Percentiles rank a stretch among this genome's conserved stretches.
Evolutionary conservation across 192 early-diverging fungal species (phyloP).

Genomic region (Physocladia obscura): DNA sequence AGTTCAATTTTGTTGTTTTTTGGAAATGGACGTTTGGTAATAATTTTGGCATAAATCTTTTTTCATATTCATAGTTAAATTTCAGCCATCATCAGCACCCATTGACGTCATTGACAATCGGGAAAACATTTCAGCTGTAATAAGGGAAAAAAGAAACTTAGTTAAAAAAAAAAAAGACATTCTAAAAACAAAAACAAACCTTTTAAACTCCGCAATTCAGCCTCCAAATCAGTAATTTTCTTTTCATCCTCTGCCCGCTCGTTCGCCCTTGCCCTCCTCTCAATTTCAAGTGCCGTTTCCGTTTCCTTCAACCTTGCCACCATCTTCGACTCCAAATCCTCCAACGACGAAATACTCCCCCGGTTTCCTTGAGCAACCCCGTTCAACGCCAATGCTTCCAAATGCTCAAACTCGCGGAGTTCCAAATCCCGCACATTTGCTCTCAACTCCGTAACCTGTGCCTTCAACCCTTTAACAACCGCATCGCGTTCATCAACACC

Average conservation of each 20-base stretch:
- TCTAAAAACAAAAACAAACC: too few species aligned
- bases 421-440: slow-evolving; percentile 22
- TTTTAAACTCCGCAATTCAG: slow-evolving; percentile 31
- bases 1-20: too few species aligned
- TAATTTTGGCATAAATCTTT: too few species aligned
- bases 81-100: not conserved
- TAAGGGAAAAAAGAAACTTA: not conserved
- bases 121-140: slow-evolving; percentile 13
- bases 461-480: slow-evolving; percentile 22
- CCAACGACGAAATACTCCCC: slow-evolving; percentile 15
- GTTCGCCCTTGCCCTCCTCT: slow-evolving; percentile 18
- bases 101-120: not conserved
- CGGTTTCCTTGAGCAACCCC: slow-evolving; percentile 17
- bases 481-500: slow-evolving; percentile 21
- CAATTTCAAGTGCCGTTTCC: slow-evolving; percentile 35
- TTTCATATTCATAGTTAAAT: too few species aligned
- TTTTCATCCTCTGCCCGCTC: slow-evolving; percentile 17
- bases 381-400: not conserved
- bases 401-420: slow-evolving; percentile 27
- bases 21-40: too few species aligned
- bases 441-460: slow-evolving; percentile 25
- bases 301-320: slow-evolving; percentile 14
- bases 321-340: not conserved
- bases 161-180: not conserved
- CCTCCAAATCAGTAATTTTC: slow-evolving; percentile 36